Evolutionary conservation across 148 eudicot species (phyloP).

Genomic region (Cornus controversa): DNA sequence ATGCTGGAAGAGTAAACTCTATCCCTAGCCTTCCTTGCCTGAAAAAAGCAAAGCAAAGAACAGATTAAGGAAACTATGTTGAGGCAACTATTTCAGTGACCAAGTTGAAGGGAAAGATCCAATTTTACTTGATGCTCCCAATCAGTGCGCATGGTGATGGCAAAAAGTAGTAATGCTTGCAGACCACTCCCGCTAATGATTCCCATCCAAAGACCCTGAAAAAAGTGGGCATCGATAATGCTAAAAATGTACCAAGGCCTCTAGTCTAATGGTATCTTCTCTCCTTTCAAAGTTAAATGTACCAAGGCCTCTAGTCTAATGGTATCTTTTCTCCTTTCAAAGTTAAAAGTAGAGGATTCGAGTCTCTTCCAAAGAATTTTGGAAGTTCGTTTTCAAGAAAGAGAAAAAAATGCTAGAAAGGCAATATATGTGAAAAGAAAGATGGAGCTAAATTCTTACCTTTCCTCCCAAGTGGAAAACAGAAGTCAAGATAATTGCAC

Average conservation of each 20-base stretch:
- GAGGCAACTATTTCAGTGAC: not conserved
- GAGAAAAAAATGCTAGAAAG: not conserved
- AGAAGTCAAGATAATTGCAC: not conserved
- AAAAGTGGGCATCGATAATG: not conserved
- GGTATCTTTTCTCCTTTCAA: not conserved
- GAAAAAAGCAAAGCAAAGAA: not conserved
- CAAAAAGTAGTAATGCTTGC: slow-evolving; percentile 19
- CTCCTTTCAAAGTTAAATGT: slow-evolving; percentile 3
- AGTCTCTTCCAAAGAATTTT: too few relatives aligned
- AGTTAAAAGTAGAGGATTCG: not conserved
- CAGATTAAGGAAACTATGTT: not conserved
- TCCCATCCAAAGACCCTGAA: slow-evolving; percentile 30
- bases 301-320: too few relatives aligned
- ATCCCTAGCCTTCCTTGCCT: slow-evolving; percentile 20
- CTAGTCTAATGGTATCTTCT: too few relatives aligned
- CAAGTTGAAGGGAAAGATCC: not conserved
- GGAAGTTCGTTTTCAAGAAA: too few relatives aligned
- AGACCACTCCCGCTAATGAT: slow-evolving; percentile 19
- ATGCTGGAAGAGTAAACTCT: slow-evolving; percentile 7
- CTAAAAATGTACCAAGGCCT: not conserved
- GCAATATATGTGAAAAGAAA: not conserved
- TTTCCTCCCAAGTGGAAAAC: not conserved
- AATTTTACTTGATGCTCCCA: slow-evolving; percentile 20
- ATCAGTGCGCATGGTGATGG: slow-evolving; percentile 16
- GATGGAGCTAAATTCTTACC: not conserved